phyloP scores from a whole-genome alignment of 2,329 filamentous ascomycete genomes.

The Aspergillus pseudoglaucus region DNA sequence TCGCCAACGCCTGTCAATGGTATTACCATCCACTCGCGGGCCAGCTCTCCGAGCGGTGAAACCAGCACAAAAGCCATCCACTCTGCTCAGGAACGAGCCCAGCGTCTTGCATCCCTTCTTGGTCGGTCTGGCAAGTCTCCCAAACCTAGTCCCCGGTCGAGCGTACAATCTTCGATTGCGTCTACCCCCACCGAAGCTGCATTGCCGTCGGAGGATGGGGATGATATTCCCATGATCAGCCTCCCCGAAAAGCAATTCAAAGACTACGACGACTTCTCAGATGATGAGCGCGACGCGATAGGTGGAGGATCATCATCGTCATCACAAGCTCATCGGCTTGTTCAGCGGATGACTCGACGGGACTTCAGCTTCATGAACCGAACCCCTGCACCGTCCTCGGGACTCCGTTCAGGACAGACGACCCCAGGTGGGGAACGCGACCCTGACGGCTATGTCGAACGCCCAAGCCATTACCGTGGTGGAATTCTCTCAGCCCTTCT shows the following conservation, averaged over 20 bases:
- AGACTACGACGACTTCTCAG: conserved; percentile 22
- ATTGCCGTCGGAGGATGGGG: conserved; percentile 23
- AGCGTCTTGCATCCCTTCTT: conserved; percentile 28
- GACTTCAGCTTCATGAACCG: conserved; percentile 28
- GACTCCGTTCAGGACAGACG: conserved; percentile 27
- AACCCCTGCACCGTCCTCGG: conserved; percentile 25
- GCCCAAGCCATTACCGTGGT: conserved; percentile 62
- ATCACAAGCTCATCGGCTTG: conserved; percentile 27
- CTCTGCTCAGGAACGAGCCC: conserved; percentile 29
- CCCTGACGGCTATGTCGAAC: conserved; percentile 58
- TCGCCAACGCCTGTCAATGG: conserved; percentile 24
- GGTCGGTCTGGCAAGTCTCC: conserved; percentile 25
- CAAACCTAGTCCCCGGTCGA: conserved; percentile 21
- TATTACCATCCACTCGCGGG: conserved; percentile 20
- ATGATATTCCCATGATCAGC: conserved; percentile 31
- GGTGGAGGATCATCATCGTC: conserved; percentile 21
- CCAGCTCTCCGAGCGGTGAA: conserved; percentile 22
- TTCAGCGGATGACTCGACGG: conserved; percentile 32
- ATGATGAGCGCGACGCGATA: conserved; percentile 24
- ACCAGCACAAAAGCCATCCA: conserved; percentile 24
- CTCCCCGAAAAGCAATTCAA: conserved; percentile 27
- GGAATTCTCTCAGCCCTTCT: conserved; percentile 68
- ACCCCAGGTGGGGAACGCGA: conserved; percentile 36
- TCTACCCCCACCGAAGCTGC: conserved; percentile 23
- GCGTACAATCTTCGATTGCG: conserved; percentile 22